Percentiles rank a stretch among this genome's conserved stretches.
Conservation (phyloP, 1,284 basidiomycete genomes). For the Hortiboletus rubellus region DNA sequence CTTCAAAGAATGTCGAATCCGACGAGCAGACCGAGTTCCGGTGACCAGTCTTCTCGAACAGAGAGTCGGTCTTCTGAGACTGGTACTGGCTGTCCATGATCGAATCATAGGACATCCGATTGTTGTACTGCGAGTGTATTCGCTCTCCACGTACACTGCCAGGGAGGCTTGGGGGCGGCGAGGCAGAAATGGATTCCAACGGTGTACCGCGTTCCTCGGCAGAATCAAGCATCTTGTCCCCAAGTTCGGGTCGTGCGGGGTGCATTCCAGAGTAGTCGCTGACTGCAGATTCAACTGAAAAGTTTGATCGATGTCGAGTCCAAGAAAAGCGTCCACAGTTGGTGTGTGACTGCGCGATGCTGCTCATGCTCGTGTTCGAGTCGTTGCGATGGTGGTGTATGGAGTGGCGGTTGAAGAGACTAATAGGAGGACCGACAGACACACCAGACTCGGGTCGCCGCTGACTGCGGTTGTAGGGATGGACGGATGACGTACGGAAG, state of each 20-base stretch:
- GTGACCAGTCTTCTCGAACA: constrained; percentile 64
- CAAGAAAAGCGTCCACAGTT: constrained; percentile 59
- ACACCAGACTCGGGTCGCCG: constrained; percentile 48
- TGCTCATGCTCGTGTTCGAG: constrained; percentile 54
- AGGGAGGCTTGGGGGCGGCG: constrained; percentile 51
- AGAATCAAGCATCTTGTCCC: constrained; percentile 86
- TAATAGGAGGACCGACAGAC: constrained; percentile 65
- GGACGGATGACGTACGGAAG: constrained; percentile 45
- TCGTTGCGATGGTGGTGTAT: constrained; percentile 49
- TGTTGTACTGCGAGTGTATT: constrained; percentile 23
- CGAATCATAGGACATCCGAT: constrained; percentile 56
- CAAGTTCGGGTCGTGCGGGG: constrained; percentile 71
- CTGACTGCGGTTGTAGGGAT: constrained; percentile 43
- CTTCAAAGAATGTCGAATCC: constrained; percentile 65
- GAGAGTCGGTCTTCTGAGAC: constrained; percentile 47
- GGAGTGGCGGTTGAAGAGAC: constrained; percentile 66
- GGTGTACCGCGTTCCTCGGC: constrained; percentile 58
- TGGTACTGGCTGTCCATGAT: constrained; percentile 50
- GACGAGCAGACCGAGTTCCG: constrained; percentile 50
- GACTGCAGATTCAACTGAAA: constrained; percentile 62
- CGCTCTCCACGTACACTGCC: constrained; percentile 21
- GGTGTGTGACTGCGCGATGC: constrained; percentile 53
- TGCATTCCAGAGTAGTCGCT: constrained; percentile 63
- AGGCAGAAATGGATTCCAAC: constrained; percentile 67
- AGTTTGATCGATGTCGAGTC: constrained; percentile 59